Evolutionary conservation across 2,329 filamentous ascomycete species (phyloP).

Genomic region (Byssoonygena ceratinophila): DNA sequence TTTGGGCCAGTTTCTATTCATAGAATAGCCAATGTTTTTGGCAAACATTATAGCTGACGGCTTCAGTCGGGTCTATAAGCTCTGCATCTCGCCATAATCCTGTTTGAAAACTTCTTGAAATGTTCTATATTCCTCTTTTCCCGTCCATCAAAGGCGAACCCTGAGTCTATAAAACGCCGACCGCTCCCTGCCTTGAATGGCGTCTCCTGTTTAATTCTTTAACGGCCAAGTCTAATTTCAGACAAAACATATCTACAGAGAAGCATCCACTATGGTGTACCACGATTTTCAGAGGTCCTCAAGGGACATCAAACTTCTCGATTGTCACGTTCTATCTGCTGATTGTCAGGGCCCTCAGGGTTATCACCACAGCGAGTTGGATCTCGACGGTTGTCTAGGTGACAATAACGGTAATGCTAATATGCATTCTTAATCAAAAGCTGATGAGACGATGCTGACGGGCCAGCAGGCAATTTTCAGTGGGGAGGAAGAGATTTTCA

Average conservation of each 20-base stretch:
- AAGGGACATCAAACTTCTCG: neutral
- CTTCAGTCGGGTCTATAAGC: neutral
- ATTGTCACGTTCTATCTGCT: neutral
- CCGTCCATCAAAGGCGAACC: neutral
- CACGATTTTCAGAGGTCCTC: slow-evolving; percentile 1
- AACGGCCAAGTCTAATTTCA: too few species aligned
- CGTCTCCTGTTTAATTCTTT: neutral
- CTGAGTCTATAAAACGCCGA: neutral
- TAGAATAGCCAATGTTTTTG: neutral
- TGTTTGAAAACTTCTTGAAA: neutral
- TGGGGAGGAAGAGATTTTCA: neutral
- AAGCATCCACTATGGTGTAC: neutral
- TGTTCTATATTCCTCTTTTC: neutral
- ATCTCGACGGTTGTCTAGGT: neutral
- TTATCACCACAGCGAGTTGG: neutral
- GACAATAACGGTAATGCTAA: neutral
- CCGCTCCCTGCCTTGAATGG: neutral
- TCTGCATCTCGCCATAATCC: neutral
- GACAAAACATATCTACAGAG: neutral
- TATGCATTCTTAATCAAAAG: neutral
- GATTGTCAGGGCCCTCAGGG: neutral
- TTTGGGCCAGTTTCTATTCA: too few species aligned
- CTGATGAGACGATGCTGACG: neutral
- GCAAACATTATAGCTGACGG: neutral
- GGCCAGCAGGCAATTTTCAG: neutral